These are phyloP conservation scores for Penicillium expansum DNA, from an alignment of 2,329 filamentous ascomycete genomes.

Conservation along the genomic window DNA sequence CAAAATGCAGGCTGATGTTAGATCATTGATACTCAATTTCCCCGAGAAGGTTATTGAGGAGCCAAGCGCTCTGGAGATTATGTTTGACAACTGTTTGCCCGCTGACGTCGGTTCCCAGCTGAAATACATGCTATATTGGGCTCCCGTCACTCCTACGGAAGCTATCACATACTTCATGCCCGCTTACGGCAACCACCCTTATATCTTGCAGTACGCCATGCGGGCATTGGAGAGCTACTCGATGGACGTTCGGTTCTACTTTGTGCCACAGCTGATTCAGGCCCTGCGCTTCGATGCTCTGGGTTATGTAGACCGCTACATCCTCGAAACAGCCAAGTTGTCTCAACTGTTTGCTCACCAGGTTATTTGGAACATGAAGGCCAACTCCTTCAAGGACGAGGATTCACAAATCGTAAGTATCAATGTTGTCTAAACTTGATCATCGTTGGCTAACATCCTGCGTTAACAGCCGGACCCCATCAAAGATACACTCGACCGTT, in stretches of 20 bases:
- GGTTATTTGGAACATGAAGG: constrained; percentile 99
- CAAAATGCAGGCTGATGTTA: constrained; percentile 70
- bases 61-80: constrained; percentile 75
- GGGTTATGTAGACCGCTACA: constrained; percentile 94
- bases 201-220: constrained; percentile 95
- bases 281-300: constrained; percentile 87
- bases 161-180: constrained; percentile 92
- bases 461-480: constrained; percentile 71
- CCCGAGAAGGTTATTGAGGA: constrained; percentile 79
- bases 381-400: constrained; percentile 97
- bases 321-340: constrained; percentile 92
- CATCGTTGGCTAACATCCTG: constrained; percentile 9
- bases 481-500: constrained; percentile 88
- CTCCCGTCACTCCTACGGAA: constrained; percentile 85
- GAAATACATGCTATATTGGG: constrained; percentile 93
- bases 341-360: constrained; percentile 99
- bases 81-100: constrained; percentile 74
- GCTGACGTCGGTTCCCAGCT: constrained; percentile 78
- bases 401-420: constrained; percentile 72
- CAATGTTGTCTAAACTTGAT: not conserved
- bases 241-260: constrained; percentile 98
- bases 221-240: constrained; percentile 88
- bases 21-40: constrained; percentile 75
- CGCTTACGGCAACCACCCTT: constrained; percentile 84
- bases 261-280: constrained; percentile 97